Evolutionary conservation across 2,329 filamentous ascomycete species (phyloP).

Genomic region (Fusarium metavorans): DNA sequence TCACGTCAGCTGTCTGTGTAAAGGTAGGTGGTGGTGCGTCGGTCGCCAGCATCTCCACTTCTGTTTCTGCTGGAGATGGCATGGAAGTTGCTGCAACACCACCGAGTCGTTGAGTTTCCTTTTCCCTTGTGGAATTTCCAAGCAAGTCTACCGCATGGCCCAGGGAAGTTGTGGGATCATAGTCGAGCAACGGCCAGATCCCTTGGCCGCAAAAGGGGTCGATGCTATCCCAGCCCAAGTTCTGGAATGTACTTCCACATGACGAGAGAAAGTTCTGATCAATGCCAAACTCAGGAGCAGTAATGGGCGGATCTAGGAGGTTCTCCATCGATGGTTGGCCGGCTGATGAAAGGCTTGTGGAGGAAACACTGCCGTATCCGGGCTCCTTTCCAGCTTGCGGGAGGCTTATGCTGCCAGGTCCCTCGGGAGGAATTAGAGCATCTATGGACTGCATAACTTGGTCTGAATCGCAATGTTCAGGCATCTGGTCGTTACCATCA

Average conservation of each 20-base stretch:
- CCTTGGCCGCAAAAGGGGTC: background rate
- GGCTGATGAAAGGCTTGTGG: background rate
- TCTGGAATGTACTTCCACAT: background rate
- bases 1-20: background rate
- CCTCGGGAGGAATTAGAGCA: background rate
- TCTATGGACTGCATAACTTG: background rate
- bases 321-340: background rate
- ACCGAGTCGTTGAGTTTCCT: background rate
- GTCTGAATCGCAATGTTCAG: background rate
- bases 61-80: background rate
- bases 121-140: background rate
- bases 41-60: background rate
- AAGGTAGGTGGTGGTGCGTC: background rate
- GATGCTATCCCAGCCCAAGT: background rate
- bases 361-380: background rate
- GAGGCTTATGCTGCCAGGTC: background rate
- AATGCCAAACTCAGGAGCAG: background rate
- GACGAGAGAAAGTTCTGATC: background rate
- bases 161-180: background rate
- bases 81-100: background rate
- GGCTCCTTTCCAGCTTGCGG: background rate
- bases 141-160: background rate
- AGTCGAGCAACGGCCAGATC: background rate
- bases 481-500: background rate
- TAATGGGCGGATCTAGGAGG: background rate